These are phyloP conservation scores for Trypanosoma cruzi DNA, from an alignment of 208 protist genomes.

Conservation along the genomic window DNA sequence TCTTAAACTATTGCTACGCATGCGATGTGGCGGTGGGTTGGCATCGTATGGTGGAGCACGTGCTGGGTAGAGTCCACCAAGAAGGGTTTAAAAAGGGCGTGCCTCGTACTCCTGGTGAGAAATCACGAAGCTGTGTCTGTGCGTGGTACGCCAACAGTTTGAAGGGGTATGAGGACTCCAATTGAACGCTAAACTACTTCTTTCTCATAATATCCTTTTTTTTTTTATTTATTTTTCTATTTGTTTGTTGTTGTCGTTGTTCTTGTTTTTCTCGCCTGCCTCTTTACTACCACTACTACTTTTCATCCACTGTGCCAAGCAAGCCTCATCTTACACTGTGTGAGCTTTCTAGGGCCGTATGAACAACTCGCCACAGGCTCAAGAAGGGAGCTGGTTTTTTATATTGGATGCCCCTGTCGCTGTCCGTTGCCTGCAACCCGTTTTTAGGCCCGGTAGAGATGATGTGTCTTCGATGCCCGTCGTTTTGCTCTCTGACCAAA, in stretches of 20 bases:
- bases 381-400: constrained; percentile 24
- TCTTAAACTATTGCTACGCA: constrained; percentile 85
- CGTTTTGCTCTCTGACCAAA: constrained; percentile 15
- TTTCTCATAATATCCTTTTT: neutral
- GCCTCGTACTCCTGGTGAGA: constrained; percentile 34
- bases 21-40: constrained; percentile 75
- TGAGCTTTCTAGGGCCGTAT: constrained; percentile 1
- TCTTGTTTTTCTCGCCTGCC: constrained; percentile 10
- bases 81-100: constrained; percentile 36
- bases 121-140: constrained; percentile 11
- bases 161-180: neutral
- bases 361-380: constrained; percentile 5
- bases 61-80: constrained; percentile 56
- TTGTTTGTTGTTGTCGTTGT: constrained; percentile 3
- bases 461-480: constrained; percentile 3
- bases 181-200: neutral
- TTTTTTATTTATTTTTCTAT: constrained; percentile 2
- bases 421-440: constrained; percentile 7
- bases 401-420: constrained; percentile 10
- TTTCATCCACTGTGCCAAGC: neutral
- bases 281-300: neutral
- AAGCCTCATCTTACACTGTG: neutral
- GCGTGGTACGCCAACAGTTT: neutral
- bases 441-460: neutral
- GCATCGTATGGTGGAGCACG: constrained; percentile 76